Conservation (phyloP, 2,329 filamentous ascomycete genomes). For the Colletotrichum lupini region DNA sequence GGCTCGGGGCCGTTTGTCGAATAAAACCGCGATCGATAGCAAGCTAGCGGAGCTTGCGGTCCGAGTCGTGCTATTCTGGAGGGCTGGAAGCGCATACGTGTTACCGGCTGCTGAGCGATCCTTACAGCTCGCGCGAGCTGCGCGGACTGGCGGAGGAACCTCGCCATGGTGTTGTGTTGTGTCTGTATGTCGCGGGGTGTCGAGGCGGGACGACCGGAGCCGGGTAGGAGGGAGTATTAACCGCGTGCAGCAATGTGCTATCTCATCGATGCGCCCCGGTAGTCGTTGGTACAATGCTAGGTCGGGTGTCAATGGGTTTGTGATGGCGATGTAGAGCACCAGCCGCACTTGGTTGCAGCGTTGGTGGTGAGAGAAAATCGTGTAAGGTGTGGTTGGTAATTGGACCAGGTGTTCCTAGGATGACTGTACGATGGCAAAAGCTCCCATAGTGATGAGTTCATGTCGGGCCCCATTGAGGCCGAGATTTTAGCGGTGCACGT, state of each 20-base stretch:
- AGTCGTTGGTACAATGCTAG: not conserved
- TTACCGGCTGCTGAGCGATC: constrained; percentile 63
- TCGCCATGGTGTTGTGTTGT: constrained; percentile 64
- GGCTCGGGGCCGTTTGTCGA: constrained; percentile 51
- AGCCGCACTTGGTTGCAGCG: not conserved
- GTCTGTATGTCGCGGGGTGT: constrained; percentile 10
- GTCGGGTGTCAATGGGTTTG: not conserved
- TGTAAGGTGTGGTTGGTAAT: constrained; percentile 21
- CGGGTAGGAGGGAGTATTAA: constrained; percentile 25
- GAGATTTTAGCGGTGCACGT: constrained; percentile 31
- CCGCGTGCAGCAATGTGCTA: constrained; percentile 29
- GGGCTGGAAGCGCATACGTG: constrained; percentile 56
- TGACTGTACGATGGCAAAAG: constrained; percentile 34
- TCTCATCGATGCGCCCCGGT: constrained; percentile 28
- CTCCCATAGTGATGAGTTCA: constrained; percentile 33
- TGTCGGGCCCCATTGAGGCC: constrained; percentile 17
- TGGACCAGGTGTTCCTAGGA: constrained; percentile 3
- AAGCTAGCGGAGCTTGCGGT: constrained; percentile 46
- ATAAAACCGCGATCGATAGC: constrained; percentile 46
- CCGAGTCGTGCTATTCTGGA: constrained; percentile 45
- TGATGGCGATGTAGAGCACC: constrained; percentile 7
- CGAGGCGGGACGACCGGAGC: constrained; percentile 35
- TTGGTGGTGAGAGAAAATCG: constrained; percentile 5
- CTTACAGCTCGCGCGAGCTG: constrained; percentile 72
- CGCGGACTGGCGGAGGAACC: constrained; percentile 73